A percentile compares a stretch with the other conserved stretches of the same genome.
Evolutionary conservation across 2,329 filamentous ascomycete species (phyloP).

Genomic region (Penicillium sp.): DNA sequence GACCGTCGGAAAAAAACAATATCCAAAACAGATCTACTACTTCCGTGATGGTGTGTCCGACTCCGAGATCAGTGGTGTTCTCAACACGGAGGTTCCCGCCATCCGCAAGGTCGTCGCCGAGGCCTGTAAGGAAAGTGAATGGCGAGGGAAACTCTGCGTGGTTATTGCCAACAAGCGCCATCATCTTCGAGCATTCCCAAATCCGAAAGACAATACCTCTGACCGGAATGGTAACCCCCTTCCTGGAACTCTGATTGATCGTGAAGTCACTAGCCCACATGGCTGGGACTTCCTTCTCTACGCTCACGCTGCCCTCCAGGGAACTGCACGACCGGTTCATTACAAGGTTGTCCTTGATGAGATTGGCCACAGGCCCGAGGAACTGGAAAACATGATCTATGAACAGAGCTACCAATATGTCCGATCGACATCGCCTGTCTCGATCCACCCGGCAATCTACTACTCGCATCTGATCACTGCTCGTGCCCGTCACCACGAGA

Average conservation of each 20-base stretch:
- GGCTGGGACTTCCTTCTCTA: constrained; percentile 84
- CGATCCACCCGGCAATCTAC: constrained; percentile 78
- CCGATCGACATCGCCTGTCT: constrained; percentile 88
- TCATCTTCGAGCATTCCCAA: constrained; percentile 88
- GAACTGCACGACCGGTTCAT: constrained; percentile 86
- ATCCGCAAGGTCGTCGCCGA: constrained; percentile 12
- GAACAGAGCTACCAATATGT: constrained; percentile 93
- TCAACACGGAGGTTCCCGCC: constrained; percentile 68
- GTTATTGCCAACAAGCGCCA: constrained; percentile 91
- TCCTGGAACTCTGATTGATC: constrained; percentile 84
- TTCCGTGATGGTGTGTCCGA: constrained; percentile 91
- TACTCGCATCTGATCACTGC: constrained; percentile 89
- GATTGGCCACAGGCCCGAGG: constrained; percentile 62
- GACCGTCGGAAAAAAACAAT: constrained; percentile 51
- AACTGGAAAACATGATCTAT: constrained; percentile 85
- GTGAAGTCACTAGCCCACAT: constrained; percentile 84
- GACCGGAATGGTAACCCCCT: constrained; percentile 80
- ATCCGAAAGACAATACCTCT: constrained; percentile 49
- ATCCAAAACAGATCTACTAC: constrained; percentile 49
- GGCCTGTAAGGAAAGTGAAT: constrained; percentile 17
- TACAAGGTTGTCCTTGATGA: constrained; percentile 91
- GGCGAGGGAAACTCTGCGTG: constrained; percentile 71
- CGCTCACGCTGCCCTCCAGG: constrained; percentile 80
- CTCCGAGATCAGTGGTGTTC: constrained; percentile 76
- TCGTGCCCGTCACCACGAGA: constrained; percentile 75